These are phyloP conservation scores for Candida rishiriensis DNA, from an alignment of 805 yeast genomes.

Conservation along the genomic window DNA sequence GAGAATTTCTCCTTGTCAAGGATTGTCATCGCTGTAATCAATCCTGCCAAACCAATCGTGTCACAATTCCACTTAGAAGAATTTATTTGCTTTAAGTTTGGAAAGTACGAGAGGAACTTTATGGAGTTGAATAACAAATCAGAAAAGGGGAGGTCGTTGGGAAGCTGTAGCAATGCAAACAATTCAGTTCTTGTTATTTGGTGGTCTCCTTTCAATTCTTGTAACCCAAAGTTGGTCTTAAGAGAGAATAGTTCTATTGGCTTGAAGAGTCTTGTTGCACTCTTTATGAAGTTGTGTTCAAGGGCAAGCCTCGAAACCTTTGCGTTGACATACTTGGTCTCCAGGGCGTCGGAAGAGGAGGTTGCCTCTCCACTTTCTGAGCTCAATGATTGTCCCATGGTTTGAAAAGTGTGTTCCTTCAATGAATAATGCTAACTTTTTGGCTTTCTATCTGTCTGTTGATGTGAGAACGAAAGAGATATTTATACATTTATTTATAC, in stretches of 20 bases:
- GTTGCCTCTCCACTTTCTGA: slow-evolving; percentile 3
- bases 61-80: slow-evolving; percentile 7
- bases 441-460: no score
- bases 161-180: slow-evolving; percentile 30
- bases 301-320: slow-evolving; percentile 13
- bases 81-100: slow-evolving; percentile 11
- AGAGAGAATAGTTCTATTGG: slow-evolving; percentile 23
- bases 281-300: slow-evolving; percentile 14
- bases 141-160: slow-evolving; percentile 29
- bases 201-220: slow-evolving; percentile 20
- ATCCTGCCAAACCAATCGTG: slow-evolving; percentile 33
- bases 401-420: neutral
- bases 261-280: slow-evolving; percentile 14
- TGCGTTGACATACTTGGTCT: slow-evolving; percentile 7
- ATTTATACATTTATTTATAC: no score
- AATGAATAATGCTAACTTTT: neutral
- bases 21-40: slow-evolving; percentile 40
- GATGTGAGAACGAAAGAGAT: no score
- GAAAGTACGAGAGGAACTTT: slow-evolving; percentile 31
- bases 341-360: neutral
- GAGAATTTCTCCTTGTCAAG: slow-evolving; percentile 40
- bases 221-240: slow-evolving; percentile 17
- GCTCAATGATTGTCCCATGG: slow-evolving; percentile 22
- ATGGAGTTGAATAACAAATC: slow-evolving; percentile 37
- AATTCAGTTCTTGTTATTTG: slow-evolving; percentile 26